These are phyloP conservation scores for Acer negundo DNA, from an alignment of 345 rosid species.

Conservation along the genomic window DNA sequence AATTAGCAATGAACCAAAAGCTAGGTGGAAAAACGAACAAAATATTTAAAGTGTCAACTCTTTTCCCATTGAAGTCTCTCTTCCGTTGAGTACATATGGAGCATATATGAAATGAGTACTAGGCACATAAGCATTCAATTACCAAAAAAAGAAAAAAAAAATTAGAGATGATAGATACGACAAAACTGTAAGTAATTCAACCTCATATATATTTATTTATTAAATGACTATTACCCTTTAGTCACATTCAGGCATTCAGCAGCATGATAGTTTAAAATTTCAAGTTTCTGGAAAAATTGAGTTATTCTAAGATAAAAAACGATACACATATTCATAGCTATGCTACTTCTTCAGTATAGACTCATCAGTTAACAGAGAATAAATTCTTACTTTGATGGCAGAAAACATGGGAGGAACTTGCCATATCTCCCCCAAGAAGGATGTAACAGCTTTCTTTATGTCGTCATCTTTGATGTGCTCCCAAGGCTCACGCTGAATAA, in stretches of 20 bases:
- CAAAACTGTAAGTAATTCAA: background rate
- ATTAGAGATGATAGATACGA: background rate
- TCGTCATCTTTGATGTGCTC: constrained; percentile 89
- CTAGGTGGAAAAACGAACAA: background rate
- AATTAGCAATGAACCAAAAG: background rate
- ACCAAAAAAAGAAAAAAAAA: background rate
- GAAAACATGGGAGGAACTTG: constrained; percentile 99
- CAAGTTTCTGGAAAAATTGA: constrained; percentile 1
- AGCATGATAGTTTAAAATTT: background rate
- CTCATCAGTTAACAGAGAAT: background rate
- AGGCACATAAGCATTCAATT: background rate
- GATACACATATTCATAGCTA: background rate
- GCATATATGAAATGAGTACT: background rate
- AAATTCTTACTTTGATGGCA: constrained; percentile 83
- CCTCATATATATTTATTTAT: background rate
- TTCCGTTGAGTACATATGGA: background rate
- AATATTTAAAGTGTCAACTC: background rate
- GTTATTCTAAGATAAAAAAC: background rate
- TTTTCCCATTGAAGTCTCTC: background rate
- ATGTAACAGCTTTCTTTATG: constrained; percentile 68
- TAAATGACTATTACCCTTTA: background rate
- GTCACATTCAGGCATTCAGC: background rate
- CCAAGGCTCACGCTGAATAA: constrained; percentile 94
- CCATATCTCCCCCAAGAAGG: constrained; percentile 95
- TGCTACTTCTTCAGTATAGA: background rate